A percentile compares a stretch with the other conserved stretches of the same genome.
Evolutionary conservation across 2,329 filamentous ascomycete genomes (phyloP).

Genomic region (Xylogone sp.): DNA sequence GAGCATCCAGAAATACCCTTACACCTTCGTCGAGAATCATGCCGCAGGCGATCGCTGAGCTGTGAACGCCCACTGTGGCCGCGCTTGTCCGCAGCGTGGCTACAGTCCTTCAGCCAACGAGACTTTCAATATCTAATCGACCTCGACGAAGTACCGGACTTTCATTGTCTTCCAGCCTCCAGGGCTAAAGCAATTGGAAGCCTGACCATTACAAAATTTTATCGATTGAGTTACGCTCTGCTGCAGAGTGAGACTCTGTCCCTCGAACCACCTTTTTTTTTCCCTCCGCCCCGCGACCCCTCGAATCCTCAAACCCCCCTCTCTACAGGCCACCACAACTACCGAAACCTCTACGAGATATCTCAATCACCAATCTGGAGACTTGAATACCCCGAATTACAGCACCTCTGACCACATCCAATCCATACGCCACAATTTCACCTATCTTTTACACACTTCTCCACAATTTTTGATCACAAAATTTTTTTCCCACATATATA

Average conservation of each 20-base stretch:
- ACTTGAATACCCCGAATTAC: neutral
- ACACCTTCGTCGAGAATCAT: slow-evolving; percentile 69
- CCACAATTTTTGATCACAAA: slow-evolving; percentile 1
- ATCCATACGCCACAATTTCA: too few species aligned
- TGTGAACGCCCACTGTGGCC: slow-evolving; percentile 87
- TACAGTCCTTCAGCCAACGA: slow-evolving; percentile 87
- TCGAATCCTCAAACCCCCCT: slow-evolving; percentile 5
- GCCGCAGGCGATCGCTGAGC: slow-evolving; percentile 80
- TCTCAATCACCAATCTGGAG: slow-evolving; percentile 7
- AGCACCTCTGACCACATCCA: too few species aligned
- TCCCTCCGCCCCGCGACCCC: slow-evolving; percentile 4
- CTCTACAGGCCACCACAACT: slow-evolving; percentile 1
- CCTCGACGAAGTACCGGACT: slow-evolving; percentile 67
- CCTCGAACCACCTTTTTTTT: slow-evolving; percentile 10
- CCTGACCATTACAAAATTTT: slow-evolving; percentile 31
- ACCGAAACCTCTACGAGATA: slow-evolving; percentile 11
- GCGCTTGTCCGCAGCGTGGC: slow-evolving; percentile 49
- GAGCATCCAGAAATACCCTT: slow-evolving; percentile 12
- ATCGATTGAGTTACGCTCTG: slow-evolving; percentile 23
- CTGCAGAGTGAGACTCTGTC: slow-evolving; percentile 19
- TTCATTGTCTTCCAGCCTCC: slow-evolving; percentile 29
- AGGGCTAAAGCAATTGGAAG: slow-evolving; percentile 11
- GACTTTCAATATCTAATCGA: slow-evolving; percentile 60
- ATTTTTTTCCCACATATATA: neutral
- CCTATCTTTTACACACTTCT: neutral